Evolutionary conservation across 2,329 filamentous ascomycete species (phyloP).

Genomic region (Alternaria gansuensis): DNA sequence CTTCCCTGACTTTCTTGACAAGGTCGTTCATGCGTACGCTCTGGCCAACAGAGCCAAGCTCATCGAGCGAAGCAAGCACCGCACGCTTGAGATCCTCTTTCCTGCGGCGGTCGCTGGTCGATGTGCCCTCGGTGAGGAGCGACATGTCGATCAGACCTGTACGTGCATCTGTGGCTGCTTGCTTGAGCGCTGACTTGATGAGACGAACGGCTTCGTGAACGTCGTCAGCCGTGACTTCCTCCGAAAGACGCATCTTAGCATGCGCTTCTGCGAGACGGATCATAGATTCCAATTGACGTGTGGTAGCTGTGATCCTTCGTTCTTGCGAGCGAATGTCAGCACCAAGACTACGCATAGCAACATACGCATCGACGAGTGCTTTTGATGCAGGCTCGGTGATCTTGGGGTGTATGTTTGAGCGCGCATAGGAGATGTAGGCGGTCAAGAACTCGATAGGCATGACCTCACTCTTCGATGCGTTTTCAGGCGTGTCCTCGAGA

Average conservation of each 20-base stretch:
- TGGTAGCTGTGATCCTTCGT: constrained; percentile 97
- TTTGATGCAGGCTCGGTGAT: constrained; percentile 82
- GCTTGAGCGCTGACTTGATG: constrained; percentile 94
- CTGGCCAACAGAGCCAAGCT: constrained; percentile 69
- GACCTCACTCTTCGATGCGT: constrained; percentile 79
- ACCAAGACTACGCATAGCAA: constrained; percentile 93
- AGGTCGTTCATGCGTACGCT: constrained; percentile 82
- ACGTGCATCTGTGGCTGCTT: constrained; percentile 91
- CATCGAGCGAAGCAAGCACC: constrained; percentile 78
- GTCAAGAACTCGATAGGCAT: constrained; percentile 91
- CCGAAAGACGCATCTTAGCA: constrained; percentile 92
- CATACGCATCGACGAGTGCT: constrained; percentile 86
- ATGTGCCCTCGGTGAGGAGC: constrained; percentile 91
- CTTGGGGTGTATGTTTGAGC: constrained; percentile 81
- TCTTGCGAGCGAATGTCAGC: constrained; percentile 76
- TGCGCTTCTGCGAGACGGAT: constrained; percentile 96
- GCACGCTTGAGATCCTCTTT: constrained; percentile 86
- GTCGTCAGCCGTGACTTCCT: constrained; percentile 78
- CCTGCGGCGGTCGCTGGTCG: constrained; percentile 82
- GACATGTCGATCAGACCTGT: constrained; percentile 97
- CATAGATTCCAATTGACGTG: constrained; percentile 96
- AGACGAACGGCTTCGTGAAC: constrained; percentile 90
- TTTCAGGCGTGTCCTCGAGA: constrained; percentile 90
- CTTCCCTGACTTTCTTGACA: constrained; percentile 73
- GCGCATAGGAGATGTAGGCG: constrained; percentile 95